Evolutionary conservation across 371 early-diverging fungal genomes (phyloP).

Genomic region (Mucor sp.): DNA sequence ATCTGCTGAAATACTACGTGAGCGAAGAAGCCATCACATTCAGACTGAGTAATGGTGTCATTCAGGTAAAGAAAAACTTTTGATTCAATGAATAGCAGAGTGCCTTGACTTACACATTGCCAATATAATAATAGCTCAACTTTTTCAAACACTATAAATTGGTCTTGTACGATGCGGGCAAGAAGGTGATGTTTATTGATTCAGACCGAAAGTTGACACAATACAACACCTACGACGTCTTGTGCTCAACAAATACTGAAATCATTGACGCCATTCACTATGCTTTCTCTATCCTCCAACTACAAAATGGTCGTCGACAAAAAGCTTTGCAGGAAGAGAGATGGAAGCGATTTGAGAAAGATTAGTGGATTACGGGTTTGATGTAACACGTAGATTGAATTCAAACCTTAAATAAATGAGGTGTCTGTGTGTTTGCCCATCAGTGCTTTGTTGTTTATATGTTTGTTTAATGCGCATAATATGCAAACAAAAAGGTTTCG

Average conservation of each 20-base stretch:
- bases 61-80: constrained; percentile 60
- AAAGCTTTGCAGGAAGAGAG: constrained; percentile 6
- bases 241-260: constrained; percentile 6
- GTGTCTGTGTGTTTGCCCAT: not conserved
- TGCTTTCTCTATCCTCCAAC: not conserved
- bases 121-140: constrained; percentile 66
- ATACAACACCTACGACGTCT: constrained; percentile 8
- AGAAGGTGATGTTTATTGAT: constrained; percentile 15
- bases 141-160: constrained; percentile 75
- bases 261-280: not conserved
- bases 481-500: no score
- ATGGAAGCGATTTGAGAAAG: constrained; percentile 20
- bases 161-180: constrained; percentile 50
- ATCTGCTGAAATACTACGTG: constrained; percentile 67
- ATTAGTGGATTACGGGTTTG: not conserved
- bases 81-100: not conserved
- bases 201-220: not conserved
- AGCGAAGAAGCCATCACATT: constrained; percentile 75
- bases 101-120: not conserved
- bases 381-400: not conserved
- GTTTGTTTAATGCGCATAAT: no score
- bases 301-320: constrained; percentile 9
- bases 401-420: not conserved
- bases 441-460: not conserved
- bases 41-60: constrained; percentile 64